These are phyloP conservation scores for Aspergillus neoniger DNA, from an alignment of 2,329 filamentous ascomycete species.

Conservation along the genomic window DNA sequence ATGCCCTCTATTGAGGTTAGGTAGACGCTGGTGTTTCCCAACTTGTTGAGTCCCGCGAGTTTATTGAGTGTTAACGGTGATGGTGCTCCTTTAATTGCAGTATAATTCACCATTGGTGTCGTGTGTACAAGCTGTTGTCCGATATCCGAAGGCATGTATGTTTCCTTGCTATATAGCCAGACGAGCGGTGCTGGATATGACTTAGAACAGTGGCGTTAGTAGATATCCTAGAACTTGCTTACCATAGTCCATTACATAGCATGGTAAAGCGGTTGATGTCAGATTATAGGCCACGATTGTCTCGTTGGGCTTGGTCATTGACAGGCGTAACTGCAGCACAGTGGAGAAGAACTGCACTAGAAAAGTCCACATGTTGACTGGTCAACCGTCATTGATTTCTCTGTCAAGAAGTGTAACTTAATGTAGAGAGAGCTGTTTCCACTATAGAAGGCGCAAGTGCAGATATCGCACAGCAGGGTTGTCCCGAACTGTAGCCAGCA, in stretches of 20 bases:
- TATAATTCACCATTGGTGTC: constrained; percentile 48
- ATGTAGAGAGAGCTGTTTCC: not conserved
- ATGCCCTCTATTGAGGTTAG: constrained; percentile 54
- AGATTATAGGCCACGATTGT: constrained; percentile 4
- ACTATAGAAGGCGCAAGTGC: not conserved
- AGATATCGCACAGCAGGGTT: not conserved
- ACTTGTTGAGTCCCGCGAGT: constrained; percentile 49
- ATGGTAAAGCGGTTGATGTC: constrained; percentile 36
- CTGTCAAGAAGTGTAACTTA: not conserved
- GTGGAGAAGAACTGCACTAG: not conserved
- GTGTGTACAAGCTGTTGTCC: constrained; percentile 50
- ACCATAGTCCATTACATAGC: constrained; percentile 52
- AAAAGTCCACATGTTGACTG: not conserved
- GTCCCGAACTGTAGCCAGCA: not conserved
- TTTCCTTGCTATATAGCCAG: constrained; percentile 53
- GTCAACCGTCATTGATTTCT: not conserved
- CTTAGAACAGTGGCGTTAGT: constrained; percentile 8
- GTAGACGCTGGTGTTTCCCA: constrained; percentile 50
- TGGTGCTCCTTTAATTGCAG: constrained; percentile 39
- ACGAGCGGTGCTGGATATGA: constrained; percentile 50
- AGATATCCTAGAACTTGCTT: constrained; percentile 10
- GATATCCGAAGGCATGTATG: constrained; percentile 54
- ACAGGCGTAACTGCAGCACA: not conserved
- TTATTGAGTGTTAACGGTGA: constrained; percentile 50
- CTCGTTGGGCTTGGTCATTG: not conserved